Conservation (phyloP, 805 yeast genomes). For the Ogataea haglerorum region DNA sequence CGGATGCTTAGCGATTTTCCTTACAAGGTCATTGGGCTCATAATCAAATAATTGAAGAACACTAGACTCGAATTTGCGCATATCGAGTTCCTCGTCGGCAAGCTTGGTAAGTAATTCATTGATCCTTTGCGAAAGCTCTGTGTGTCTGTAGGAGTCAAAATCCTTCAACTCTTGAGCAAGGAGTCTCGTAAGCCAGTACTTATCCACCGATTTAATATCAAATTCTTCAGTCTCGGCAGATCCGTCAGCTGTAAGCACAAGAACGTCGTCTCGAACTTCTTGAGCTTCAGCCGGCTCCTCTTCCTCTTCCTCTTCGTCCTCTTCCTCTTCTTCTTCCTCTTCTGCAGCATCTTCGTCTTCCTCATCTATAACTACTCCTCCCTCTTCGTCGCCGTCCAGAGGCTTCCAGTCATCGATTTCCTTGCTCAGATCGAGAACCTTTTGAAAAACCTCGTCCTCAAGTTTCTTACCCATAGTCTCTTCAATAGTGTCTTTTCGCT, state of each 20-base stretch:
- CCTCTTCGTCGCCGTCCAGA: constrained; percentile 40
- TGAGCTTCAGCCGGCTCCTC: neutral
- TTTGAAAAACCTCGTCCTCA: constrained; percentile 43
- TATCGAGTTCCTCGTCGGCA: constrained; percentile 26
- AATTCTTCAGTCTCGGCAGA: constrained; percentile 18
- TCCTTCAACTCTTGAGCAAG: constrained; percentile 35
- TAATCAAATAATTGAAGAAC: constrained; percentile 50
- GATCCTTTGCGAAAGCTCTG: constrained; percentile 39
- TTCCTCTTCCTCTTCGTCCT: constrained; percentile 22
- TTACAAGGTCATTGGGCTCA: constrained; percentile 49
- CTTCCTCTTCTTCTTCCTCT: constrained; percentile 30
- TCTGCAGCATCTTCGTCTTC: constrained; percentile 32
- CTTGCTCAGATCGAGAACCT: constrained; percentile 41
- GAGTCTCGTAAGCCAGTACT: constrained; percentile 52
- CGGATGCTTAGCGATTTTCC: constrained; percentile 45
- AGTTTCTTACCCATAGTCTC: constrained; percentile 43
- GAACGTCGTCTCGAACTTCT: neutral
- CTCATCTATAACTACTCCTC: constrained; percentile 26
- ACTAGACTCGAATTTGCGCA: constrained; percentile 49
- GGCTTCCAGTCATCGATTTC: constrained; percentile 48
- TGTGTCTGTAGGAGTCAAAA: constrained; percentile 36
- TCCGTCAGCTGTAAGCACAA: neutral
- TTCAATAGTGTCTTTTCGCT: constrained; percentile 49
- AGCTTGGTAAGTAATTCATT: constrained; percentile 38
- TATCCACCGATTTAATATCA: constrained; percentile 27